Percentiles rank a stretch among this genome's conserved stretches.
Evolutionary conservation across 495 filamentous ascomycete genomes (phyloP).

Genomic region (Daldinia grandis): DNA sequence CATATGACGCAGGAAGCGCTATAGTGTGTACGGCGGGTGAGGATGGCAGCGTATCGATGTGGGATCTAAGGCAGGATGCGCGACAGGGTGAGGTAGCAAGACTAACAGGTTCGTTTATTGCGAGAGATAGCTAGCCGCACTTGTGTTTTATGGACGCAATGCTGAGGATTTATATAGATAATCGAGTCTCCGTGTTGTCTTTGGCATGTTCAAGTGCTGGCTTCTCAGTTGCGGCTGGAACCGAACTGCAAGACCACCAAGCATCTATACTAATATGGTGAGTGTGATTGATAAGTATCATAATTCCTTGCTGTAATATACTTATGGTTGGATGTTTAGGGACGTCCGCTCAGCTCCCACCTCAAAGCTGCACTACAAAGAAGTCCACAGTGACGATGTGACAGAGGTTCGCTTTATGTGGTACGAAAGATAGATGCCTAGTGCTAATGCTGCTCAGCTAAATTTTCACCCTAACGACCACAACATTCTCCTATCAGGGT

Average conservation of each 20-base stretch:
- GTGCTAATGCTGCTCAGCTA: conserved; percentile 55
- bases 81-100: conserved; percentile 45
- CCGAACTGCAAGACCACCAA: conserved; percentile 77
- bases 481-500: conserved; percentile 78
- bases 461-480: conserved; percentile 73
- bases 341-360: conserved; percentile 68
- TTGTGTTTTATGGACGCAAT: conserved; percentile 18
- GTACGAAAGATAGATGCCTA: neutral
- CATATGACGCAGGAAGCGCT: conserved; percentile 50
- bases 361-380: conserved; percentile 71
- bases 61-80: conserved; percentile 62
- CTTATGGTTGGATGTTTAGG: conserved; percentile 54
- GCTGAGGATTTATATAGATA: conserved; percentile 47
- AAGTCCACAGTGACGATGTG: conserved; percentile 92
- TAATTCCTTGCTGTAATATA: neutral
- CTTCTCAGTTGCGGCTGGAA: conserved; percentile 75
- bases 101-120: conserved; percentile 52
- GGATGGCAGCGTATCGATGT: conserved; percentile 66
- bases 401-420: conserved; percentile 67
- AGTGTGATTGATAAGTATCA: conserved; percentile 16
- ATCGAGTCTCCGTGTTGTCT: conserved; percentile 68
- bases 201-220: conserved; percentile 67
- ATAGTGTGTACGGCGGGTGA: conserved; percentile 67
- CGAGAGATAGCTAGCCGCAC: neutral
- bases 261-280: conserved; percentile 81